Evolutionary conservation across 2,329 filamentous ascomycete genomes (phyloP), one percentile per base, ranked within the genome.

Genomic region (Tothia fuscella): DNA sequence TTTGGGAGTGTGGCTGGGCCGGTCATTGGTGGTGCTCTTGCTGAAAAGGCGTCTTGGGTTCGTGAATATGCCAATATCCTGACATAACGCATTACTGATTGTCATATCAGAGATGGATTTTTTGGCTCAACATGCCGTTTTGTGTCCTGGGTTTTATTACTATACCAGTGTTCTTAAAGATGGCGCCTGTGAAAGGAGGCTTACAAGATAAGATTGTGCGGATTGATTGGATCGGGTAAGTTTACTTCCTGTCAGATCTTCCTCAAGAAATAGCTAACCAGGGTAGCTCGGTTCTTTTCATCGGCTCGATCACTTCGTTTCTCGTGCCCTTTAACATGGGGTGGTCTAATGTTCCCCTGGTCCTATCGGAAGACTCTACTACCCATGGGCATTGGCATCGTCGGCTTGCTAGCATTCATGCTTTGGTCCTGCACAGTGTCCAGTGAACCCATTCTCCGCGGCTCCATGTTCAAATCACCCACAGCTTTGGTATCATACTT

Each of bases 341-440:
- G 77, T 10, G 78, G 77, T 26, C 66, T 80, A 6, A 72, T 78
- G 59, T 82, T 80, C 52, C 51, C 66, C 0, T 84, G 79, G 79
- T 54, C 60, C 32, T 75, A 68, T 4, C 80, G 72, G 67, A 65
- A 67, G 2, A 78, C 75, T 0, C 59, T 84, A 2, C 65, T 78
- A 1, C 78, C 78, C 0, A 57, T 84, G 10, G 54, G 75, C 4
- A 28, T 80, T 7, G 76, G 78, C 2, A 7, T 7, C n/a, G 4
- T 36, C 16, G 39, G 39, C 17, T 22, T 42, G 29, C 16, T 22
- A 4, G 10, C 19, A 5, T 78, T 78, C 50, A 60, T 64, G 7
- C 56, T 70, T 19, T 80, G 51, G 52, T 49, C 46, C 5, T 48
- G 46, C 34, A 53, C 42, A 29, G 45, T 47, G 12, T 43, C 50